Evolutionary conservation across 805 yeast species (phyloP).

Genomic region (Ogataea paraovalis): DNA sequence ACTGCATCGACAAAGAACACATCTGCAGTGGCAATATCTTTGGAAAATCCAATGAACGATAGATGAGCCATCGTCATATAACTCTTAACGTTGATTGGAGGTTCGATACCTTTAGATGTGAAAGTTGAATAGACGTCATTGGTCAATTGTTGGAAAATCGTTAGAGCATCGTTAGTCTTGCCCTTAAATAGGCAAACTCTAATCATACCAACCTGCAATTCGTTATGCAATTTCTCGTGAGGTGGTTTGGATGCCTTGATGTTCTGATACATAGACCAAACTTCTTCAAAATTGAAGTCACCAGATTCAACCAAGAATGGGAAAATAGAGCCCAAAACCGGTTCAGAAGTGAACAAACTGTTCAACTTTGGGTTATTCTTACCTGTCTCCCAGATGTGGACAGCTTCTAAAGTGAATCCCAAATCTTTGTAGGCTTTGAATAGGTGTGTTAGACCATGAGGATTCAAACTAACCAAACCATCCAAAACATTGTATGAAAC

Average conservation of each 20-base stretch:
- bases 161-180: conserved; percentile 62
- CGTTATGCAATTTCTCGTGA: conserved; percentile 34
- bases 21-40: conserved; percentile 66
- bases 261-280: conserved; percentile 49
- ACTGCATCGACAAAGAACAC: conserved; percentile 73
- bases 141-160: conserved; percentile 57
- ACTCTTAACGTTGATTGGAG: conserved; percentile 39
- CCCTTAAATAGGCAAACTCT: conserved; percentile 65
- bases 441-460: conserved; percentile 54
- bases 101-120: conserved; percentile 28
- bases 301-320: conserved; percentile 63
- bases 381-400: conserved; percentile 66
- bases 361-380: conserved; percentile 41
- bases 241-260: conserved; percentile 31
- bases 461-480: conserved; percentile 40
- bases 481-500: conserved; percentile 48
- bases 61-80: conserved; percentile 71
- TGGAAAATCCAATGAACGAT: conserved; percentile 72
- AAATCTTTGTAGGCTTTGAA: conserved; percentile 59
- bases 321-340: conserved; percentile 63
- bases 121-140: conserved; percentile 40
- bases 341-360: conserved; percentile 52
- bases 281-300: conserved; percentile 55
- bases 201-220: conserved; percentile 67
- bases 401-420: conserved; percentile 57